A percentile compares a stretch with the other conserved stretches of the same genome.
These are phyloP conservation scores for Tolypocladium paradoxum DNA, from an alignment of 2,329 filamentous ascomycete genomes.

Conservation along the genomic window DNA sequence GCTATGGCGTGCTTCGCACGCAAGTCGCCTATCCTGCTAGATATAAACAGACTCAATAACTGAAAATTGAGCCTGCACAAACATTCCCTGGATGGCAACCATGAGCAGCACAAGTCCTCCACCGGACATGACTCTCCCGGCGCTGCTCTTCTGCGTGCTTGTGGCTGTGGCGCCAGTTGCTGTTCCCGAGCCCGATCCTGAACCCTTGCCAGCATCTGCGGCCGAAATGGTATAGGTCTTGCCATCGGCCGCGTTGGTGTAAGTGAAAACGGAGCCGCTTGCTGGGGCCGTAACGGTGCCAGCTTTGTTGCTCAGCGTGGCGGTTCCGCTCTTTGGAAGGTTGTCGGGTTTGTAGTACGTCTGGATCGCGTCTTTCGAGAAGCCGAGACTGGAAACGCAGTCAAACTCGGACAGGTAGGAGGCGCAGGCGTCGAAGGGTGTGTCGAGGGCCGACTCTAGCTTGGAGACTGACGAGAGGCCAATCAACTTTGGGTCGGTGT, in stretches of 20 bases:
- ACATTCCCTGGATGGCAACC: background rate
- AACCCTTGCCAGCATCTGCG: background rate
- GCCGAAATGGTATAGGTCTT: background rate
- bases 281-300: background rate
- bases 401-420: background rate
- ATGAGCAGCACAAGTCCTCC: background rate
- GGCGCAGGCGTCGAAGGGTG: background rate
- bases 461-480: background rate
- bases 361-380: background rate
- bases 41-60: no score
- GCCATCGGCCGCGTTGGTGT: background rate
- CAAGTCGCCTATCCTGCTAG: no score
- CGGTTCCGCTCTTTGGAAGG: background rate
- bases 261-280: background rate
- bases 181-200: background rate
- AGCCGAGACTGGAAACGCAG: background rate
- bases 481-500: background rate
- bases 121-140: background rate
- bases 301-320: background rate
- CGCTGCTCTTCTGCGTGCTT: background rate
- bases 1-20: no score
- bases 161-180: background rate
- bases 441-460: background rate
- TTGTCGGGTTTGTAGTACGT: background rate
- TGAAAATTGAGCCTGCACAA: no score